A percentile compares a stretch with the other conserved stretches of the same genome.
Evolutionary conservation across 768 basidiomycete species (phyloP).

Genomic region (Kwoniella dejecticola): DNA sequence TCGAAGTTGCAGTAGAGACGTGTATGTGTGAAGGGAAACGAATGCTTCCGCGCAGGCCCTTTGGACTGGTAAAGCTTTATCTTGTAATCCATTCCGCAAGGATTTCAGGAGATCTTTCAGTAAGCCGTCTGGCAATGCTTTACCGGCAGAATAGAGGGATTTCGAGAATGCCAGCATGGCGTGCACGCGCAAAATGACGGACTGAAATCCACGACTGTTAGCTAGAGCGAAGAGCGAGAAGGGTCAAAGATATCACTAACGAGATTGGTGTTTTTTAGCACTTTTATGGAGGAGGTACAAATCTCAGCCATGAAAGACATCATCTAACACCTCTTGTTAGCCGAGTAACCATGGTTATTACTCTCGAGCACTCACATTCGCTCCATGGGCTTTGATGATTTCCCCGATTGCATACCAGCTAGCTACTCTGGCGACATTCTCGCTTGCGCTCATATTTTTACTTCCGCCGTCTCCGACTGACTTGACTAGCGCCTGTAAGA

Average conservation of each 20-base stretch:
- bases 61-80: slow-evolving; percentile 83
- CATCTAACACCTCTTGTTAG: slow-evolving; percentile 61
- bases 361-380: slow-evolving; percentile 64
- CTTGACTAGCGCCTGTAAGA: slow-evolving; percentile 74
- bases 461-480: slow-evolving; percentile 72
- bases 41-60: slow-evolving; percentile 75
- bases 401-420: slow-evolving; percentile 86
- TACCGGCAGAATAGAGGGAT: slow-evolving; percentile 74
- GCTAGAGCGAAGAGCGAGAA: not conserved
- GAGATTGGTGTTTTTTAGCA: slow-evolving; percentile 67
- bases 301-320: slow-evolving; percentile 96
- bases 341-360: not conserved
- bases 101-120: slow-evolving; percentile 82
- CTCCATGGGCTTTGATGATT: slow-evolving; percentile 78
- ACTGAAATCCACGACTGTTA: slow-evolving; percentile 57
- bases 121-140: slow-evolving; percentile 76
- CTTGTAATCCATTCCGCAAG: slow-evolving; percentile 70
- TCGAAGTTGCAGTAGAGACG: slow-evolving; percentile 63
- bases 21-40: slow-evolving; percentile 63
- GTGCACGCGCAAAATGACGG: slow-evolving; percentile 78
- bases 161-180: slow-evolving; percentile 77
- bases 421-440: slow-evolving; percentile 57
- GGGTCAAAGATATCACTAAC: slow-evolving; percentile 60
- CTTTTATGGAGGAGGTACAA: slow-evolving; percentile 65
- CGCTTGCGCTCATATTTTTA: slow-evolving; percentile 39